Base-by-base conservation (phyloP, 208 protist genomes). In the Wallacemonas rigidus region DNA sequence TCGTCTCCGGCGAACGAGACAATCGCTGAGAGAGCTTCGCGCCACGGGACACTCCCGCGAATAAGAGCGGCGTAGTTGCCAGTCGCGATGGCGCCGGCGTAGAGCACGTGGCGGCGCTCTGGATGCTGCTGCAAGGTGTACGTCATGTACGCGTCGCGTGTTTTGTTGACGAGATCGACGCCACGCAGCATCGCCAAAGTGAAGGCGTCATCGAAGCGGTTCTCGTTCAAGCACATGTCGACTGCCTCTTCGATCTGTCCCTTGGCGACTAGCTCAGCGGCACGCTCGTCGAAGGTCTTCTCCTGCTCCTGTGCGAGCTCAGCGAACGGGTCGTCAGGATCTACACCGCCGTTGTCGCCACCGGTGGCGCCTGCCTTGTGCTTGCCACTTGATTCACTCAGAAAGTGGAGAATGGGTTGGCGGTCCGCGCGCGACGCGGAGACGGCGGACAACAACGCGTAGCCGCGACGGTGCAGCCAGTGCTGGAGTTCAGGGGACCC, bases 161-260 rank as follows among this genome's bases (percentile, higher is more conserved):
- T 87, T 55, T 78, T 71, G 58, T 77, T 73, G 8, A 94, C 69
- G 36, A 92, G 64, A 45, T 85, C 85, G 3, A 83, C 85, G 15
- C 87, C 86, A 63, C 82, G 79, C 11, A 95, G 79, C 47, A 87
- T 84, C 43, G 91, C 88, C 45, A 95, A 65, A 2, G 87, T 80
- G 67, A 91, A 95, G 54, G 91, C 91, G 75, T 95, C 91, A 41
- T 80, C 86, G 80, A 86, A 95, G 64, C 67, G 77, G 53, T 72
- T 47, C 56, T 82, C 75, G 38, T 83, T 76, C 44, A 95, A 75
- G 78, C 91, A 95, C 35, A 90, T 72, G 60, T 92, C 81, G 61
- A 93, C 87, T 55, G 88, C 88, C 74, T 88, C 85, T 67, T 83
- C 76, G 53, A 94, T 85, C 47, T 81, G 77, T 41, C 88, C 87